Evolutionary conservation across 2,329 filamentous ascomycete species (phyloP).

Genomic region (Fusarium sp.): DNA sequence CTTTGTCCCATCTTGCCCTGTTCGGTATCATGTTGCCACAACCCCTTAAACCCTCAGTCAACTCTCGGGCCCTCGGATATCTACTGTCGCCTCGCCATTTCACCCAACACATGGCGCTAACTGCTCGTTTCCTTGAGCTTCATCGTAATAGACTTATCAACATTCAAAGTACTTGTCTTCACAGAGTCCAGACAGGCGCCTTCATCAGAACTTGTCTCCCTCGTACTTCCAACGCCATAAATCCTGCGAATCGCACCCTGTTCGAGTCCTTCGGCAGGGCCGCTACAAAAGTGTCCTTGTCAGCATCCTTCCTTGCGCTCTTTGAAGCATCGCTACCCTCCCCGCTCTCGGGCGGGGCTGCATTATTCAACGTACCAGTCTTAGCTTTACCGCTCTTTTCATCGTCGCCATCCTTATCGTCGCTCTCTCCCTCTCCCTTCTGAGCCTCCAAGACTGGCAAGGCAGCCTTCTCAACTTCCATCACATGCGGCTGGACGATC

Average conservation of each 20-base stretch:
- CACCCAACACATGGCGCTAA: not conserved
- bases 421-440: conserved; percentile 54
- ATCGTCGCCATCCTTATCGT: conserved; percentile 53
- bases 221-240: conserved; percentile 77
- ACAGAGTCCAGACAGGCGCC: conserved; percentile 75
- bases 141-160: not conserved
- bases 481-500: conserved; percentile 73
- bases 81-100: not conserved
- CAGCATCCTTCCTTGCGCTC: conserved; percentile 47
- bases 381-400: conserved; percentile 58
- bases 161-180: not conserved
- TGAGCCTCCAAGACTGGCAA: conserved; percentile 68
- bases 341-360: conserved; percentile 21
- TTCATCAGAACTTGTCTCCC: conserved; percentile 79
- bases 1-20: conserved; percentile 8
- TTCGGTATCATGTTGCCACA: conserved; percentile 19
- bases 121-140: not conserved
- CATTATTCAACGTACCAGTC: conserved; percentile 55
- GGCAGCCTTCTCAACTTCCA: conserved; percentile 84
- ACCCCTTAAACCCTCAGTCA: not conserved
- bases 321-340: conserved; percentile 44
- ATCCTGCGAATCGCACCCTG: conserved; percentile 79
- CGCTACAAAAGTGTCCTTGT: conserved; percentile 51
- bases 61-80: conserved; percentile 2
- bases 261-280: conserved; percentile 55